A percentile compares a stretch with the other conserved stretches of the same genome.
Evolutionary conservation across 306 rosid genomes (phyloP).

Genomic region (Cyamopsis tetragonoloba): DNA sequence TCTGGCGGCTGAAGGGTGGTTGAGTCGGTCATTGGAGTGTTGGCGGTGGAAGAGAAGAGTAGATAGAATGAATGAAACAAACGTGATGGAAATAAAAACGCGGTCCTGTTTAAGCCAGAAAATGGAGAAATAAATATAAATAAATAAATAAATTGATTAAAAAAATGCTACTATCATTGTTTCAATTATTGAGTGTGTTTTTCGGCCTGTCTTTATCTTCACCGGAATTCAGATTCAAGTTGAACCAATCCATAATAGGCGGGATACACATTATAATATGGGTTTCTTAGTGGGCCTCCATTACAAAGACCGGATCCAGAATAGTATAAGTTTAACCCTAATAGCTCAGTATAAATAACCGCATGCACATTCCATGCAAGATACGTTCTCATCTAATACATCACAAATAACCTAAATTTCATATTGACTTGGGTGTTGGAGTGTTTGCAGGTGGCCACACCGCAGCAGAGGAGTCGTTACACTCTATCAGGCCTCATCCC

Average conservation of each 20-base stretch:
- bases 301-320: too few relatives aligned
- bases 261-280: too few relatives aligned
- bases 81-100: not conserved
- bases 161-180: not conserved
- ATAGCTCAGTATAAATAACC: too few relatives aligned
- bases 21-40: slow-evolving; percentile 4
- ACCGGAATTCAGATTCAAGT: not conserved
- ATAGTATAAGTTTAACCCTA: too few relatives aligned
- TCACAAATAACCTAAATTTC: too few relatives aligned
- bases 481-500: too few relatives aligned
- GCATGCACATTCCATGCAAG: too few relatives aligned
- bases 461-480: too few relatives aligned
- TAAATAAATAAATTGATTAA: not conserved
- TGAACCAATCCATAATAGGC: not conserved
- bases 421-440: too few relatives aligned
- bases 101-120: not conserved
- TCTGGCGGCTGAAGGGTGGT: not conserved
- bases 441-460: too few relatives aligned
- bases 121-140: not conserved
- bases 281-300: too few relatives aligned
- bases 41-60: not conserved
- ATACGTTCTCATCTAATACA: too few relatives aligned
- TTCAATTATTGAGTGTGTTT: slow-evolving; percentile 18
- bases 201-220: slow-evolving; percentile 1
- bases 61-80: not conserved